Base-by-base conservation (phyloP, 1,284 basidiomycete species). In the Xerocomus amazonicus region DNA sequence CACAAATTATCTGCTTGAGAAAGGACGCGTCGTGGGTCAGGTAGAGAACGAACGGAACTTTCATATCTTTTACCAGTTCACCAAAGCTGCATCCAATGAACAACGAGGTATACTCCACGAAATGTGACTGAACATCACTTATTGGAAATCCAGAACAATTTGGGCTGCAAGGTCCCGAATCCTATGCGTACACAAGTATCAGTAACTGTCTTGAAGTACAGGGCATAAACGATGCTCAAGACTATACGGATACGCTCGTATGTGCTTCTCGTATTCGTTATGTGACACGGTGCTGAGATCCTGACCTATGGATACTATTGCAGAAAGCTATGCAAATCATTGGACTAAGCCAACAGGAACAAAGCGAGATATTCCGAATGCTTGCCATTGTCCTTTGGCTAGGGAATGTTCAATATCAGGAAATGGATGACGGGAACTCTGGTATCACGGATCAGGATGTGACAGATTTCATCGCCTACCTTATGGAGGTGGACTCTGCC, bases 21-120 rank as follows among this genome's bases (percentile, higher is more conserved):
- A 99, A 73, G 90, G 90, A 47, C 91, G 97, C 56, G 93, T 99
- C 12, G 95, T 98, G 6, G 93, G 94, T 16, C 97, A 99, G 68
- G 92, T 99, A 52, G 88, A 92, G 63, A 90, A 92, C 60, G 97
- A 99, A 72, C 84, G 97, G 54, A 92, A 97, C 70, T 99, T 99
- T 70, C 97, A 99, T 69, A 97, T 99, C 57, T 99, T 99, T 75
- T 99, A 99, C 71, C 97, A 99, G 68, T 96, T 99, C 69, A 97
- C 97, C 37, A 99, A 98, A 69, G 94, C 87, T 6, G 97, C 97
- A 5, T 84, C 88, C 6, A 77, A 86, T 40, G 87, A 87, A 47
- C 92, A 97, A 70, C 81, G 93, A 69, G 90, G 92, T 90, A 60
- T 14, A 36, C 9, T 37, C 48, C 46, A n/a, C 50, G 16, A 29